Percentiles rank a stretch among this genome's conserved stretches.
Conservation (phyloP, 352 stramenopile species). For the Phytophthora quininea region DNA sequence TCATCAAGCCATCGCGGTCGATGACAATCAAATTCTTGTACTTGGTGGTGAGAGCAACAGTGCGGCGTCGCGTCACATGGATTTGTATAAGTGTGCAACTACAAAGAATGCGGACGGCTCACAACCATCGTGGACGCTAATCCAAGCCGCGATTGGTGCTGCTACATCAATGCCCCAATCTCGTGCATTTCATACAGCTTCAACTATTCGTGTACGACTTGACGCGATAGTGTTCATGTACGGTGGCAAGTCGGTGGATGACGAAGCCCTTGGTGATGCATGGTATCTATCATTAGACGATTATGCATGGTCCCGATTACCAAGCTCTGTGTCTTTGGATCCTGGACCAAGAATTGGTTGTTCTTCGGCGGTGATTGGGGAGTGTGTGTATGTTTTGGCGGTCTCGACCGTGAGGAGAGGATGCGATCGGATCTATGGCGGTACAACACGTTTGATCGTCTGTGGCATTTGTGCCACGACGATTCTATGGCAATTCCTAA, state of each 20-base stretch:
- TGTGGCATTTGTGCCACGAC: conserved; percentile 87
- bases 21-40: conserved; percentile 80
- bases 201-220: conserved; percentile 71
- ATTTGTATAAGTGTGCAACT: conserved; percentile 82
- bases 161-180: conserved; percentile 65
- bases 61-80: conserved; percentile 81
- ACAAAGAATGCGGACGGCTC: conserved; percentile 63
- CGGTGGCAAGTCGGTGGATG: conserved; percentile 74
- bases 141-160: conserved; percentile 71
- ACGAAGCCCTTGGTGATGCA: conserved; percentile 74
- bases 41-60: conserved; percentile 79
- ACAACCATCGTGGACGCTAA: conserved; percentile 73
- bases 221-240: conserved; percentile 87
- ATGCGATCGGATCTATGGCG: conserved; percentile 80
- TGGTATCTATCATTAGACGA: conserved; percentile 88
- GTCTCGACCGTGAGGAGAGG: conserved; percentile 81
- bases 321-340: conserved; percentile 76
- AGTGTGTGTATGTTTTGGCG: conserved; percentile 85
- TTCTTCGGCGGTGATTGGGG: conserved; percentile 71
- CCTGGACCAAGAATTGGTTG: conserved; percentile 76
- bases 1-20: conserved; percentile 77
- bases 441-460: conserved; percentile 88
- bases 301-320: conserved; percentile 79
- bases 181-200: conserved; percentile 74
- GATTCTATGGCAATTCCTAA: conserved; percentile 64